A percentile compares a stretch with the other conserved stretches of the same genome.
Evolutionary conservation across 1,139 yeast genomes (phyloP).

Genomic region (Yamadazyma atlantica): DNA sequence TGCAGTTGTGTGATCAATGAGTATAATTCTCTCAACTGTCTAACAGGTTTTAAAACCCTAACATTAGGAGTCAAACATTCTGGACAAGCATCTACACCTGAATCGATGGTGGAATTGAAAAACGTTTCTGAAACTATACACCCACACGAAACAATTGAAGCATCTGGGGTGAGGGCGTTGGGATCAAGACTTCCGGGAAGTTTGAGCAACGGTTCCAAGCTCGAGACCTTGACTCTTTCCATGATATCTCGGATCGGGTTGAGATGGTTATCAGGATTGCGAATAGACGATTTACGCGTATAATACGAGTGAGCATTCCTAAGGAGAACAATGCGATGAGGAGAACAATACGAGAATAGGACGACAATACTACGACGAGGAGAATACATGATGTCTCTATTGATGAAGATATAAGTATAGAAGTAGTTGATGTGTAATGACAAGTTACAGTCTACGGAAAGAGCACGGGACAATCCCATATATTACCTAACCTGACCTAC

Average conservation of each 20-base stretch:
- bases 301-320: too few relatives aligned
- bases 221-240: slow-evolving; percentile 27
- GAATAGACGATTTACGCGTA: not conserved
- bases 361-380: too few relatives aligned
- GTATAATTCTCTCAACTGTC: slow-evolving; percentile 54
- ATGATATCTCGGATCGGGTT: too few relatives aligned
- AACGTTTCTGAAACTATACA: slow-evolving; percentile 61
- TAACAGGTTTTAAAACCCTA: slow-evolving; percentile 42
- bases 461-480: too few relatives aligned
- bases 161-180: slow-evolving; percentile 41
- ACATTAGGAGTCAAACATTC: slow-evolving; percentile 38
- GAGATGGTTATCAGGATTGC: too few relatives aligned
- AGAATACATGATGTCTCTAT: too few relatives aligned
- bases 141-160: slow-evolving; percentile 65
- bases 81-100: slow-evolving; percentile 42
- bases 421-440: too few relatives aligned
- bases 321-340: too few relatives aligned
- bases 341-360: too few relatives aligned
- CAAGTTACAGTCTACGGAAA: too few relatives aligned
- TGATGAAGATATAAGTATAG: too few relatives aligned
- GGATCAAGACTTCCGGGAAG: slow-evolving; percentile 24
- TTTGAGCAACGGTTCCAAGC: slow-evolving; percentile 30
- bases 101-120: slow-evolving; percentile 24
- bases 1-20: slow-evolving; percentile 23
- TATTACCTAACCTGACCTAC: too few relatives aligned